Evolutionary conservation across 805 yeast genomes (phyloP).

Genomic region (Ogataea naganishii): DNA sequence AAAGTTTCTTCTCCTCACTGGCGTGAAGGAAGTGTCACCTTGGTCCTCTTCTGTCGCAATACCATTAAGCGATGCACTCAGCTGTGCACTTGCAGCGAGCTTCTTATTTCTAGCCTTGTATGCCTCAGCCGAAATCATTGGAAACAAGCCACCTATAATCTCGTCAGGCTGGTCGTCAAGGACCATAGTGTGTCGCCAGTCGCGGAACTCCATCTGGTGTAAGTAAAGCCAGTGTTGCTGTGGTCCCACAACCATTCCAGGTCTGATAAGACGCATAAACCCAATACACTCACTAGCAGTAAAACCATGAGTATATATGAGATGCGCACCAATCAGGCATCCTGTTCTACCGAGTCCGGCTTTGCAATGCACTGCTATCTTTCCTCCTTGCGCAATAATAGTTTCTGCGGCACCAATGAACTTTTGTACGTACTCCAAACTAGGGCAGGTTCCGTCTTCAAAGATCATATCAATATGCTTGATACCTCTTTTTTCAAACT

Average conservation of each 20-base stretch:
- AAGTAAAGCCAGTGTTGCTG: conserved; percentile 98
- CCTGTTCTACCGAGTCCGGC: conserved; percentile 99
- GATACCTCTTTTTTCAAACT: conserved; percentile 76
- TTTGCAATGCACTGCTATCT: conserved; percentile 97
- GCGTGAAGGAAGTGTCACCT: conserved; percentile 54
- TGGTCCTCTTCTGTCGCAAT: conserved; percentile 19
- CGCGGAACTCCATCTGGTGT: conserved; percentile 92
- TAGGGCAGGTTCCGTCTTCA: conserved; percentile 98
- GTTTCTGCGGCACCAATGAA: conserved; percentile 95
- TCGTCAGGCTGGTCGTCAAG: conserved; percentile 60
- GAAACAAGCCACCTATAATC: conserved; percentile 57
- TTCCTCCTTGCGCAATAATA: conserved; percentile 76
- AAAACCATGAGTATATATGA: conserved; percentile 92
- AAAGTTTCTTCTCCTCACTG: conserved; percentile 61
- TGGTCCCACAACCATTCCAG: conserved; percentile 99
- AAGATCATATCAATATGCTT: conserved; percentile 93
- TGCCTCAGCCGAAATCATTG: conserved; percentile 55
- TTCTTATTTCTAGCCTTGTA: conserved; percentile 43
- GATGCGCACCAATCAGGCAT: conserved; percentile 93
- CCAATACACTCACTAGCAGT: conserved; percentile 97
- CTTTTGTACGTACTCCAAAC: conserved; percentile 84
- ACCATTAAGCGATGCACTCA: conserved; percentile 6
- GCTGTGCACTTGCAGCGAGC: conserved; percentile 29
- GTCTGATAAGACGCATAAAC: conserved; percentile 91
- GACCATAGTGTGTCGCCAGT: conserved; percentile 91